These are phyloP conservation scores for Aspergillus sp. DNA, from an alignment of 2,329 filamentous ascomycete genomes.

Conservation along the genomic window DNA sequence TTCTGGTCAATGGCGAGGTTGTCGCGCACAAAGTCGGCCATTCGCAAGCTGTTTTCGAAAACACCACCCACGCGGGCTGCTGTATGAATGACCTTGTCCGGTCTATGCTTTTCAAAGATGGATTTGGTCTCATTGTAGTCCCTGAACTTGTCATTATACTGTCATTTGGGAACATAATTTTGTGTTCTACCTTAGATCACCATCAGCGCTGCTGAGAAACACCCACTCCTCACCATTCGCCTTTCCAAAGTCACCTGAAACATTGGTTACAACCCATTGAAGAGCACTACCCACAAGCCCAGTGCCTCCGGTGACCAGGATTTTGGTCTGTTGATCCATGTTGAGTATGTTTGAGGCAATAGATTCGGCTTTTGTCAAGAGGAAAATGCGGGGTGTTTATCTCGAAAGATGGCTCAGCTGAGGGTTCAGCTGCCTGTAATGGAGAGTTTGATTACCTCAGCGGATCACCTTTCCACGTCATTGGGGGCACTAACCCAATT, in stretches of 20 bases:
- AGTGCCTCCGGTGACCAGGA: not conserved
- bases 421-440: no score
- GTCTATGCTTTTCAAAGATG: not conserved
- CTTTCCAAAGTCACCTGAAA: not conserved
- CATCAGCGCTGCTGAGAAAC: constrained; percentile 1
- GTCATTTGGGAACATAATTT: no score
- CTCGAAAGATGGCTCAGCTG: no score
- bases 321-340: not conserved
- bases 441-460: no score
- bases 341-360: not conserved
- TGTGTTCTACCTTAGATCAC: not conserved
- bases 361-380: not conserved
- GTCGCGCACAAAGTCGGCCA: not conserved
- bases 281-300: not conserved
- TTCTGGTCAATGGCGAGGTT: not conserved
- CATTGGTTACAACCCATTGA: not conserved
- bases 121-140: not conserved
- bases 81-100: not conserved
- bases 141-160: not conserved
- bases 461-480: no score
- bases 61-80: not conserved
- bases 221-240: not conserved
- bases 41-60: not conserved
- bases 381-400: no score
- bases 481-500: no score